These are phyloP conservation scores for Hysterium pulicare DNA, from an alignment of 2,329 filamentous ascomycete genomes.

Conservation along the genomic window DNA sequence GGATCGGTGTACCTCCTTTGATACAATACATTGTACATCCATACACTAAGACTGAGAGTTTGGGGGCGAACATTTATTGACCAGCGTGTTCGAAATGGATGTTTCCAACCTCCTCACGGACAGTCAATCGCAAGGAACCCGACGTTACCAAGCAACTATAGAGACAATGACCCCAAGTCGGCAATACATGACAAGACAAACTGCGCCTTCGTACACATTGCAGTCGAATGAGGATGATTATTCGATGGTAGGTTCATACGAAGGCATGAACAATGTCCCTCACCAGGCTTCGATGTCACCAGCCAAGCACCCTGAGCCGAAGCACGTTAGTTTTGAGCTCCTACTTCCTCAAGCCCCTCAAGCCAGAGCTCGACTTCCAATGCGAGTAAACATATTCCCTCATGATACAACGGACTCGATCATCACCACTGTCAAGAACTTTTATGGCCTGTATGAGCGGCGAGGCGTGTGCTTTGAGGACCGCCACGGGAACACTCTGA, in stretches of 20 bases:
- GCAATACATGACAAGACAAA: constrained; percentile 25
- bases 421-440: constrained; percentile 97
- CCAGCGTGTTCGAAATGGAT: no score
- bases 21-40: constrained; percentile 13
- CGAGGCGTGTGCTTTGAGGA: constrained; percentile 94
- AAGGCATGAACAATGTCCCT: constrained; percentile 31
- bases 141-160: constrained; percentile 19
- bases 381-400: constrained; percentile 86
- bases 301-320: constrained; percentile 45
- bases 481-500: constrained; percentile 80
- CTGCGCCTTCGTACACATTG: constrained; percentile 24
- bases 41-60: no score
- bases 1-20: constrained; percentile 27
- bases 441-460: constrained; percentile 88
- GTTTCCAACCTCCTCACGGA: constrained; percentile 30
- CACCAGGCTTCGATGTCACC: constrained; percentile 35
- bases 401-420: constrained; percentile 98
- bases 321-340: constrained; percentile 77
- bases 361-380: constrained; percentile 71
- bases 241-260: constrained; percentile 32
- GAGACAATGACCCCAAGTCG: constrained; percentile 26
- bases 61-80: no score
- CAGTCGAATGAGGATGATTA: constrained; percentile 24
- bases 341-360: constrained; percentile 66
- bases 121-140: constrained; percentile 22